A percentile compares a stretch with the other conserved stretches of the same genome.
Evolutionary conservation across 768 basidiomycete species (phyloP).

Genomic region (Termitomyces bulborhizus): DNA sequence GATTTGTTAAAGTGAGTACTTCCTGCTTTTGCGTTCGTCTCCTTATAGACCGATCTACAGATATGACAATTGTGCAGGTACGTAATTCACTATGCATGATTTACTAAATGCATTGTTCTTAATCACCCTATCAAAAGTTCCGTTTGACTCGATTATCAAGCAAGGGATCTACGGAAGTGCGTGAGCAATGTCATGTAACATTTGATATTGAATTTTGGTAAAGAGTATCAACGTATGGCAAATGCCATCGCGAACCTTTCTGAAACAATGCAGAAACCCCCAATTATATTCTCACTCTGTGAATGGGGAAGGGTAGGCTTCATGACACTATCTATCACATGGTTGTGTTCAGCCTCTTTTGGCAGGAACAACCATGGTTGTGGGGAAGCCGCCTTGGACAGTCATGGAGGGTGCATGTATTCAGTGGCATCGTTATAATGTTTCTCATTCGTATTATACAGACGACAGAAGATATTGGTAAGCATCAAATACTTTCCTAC

Average conservation of each 20-base stretch:
- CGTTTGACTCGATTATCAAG: slow-evolving; percentile 51
- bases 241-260: slow-evolving; percentile 50
- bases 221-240: slow-evolving; percentile 51
- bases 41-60: slow-evolving; percentile 13
- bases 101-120: not conserved
- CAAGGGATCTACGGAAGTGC: slow-evolving; percentile 50
- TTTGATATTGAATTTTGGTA: not conserved
- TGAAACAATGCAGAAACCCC: slow-evolving; percentile 35
- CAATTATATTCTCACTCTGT: slow-evolving; percentile 56
- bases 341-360: not conserved
- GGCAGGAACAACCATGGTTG: slow-evolving; percentile 52
- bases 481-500: not conserved
- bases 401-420: slow-evolving; percentile 51
- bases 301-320: slow-evolving; percentile 59
- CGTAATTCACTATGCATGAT: not conserved
- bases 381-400: slow-evolving; percentile 45
- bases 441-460: slow-evolving; percentile 15
- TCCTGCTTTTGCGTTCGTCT: not conserved
- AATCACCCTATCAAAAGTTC: slow-evolving; percentile 28
- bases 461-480: slow-evolving; percentile 48
- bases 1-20: slow-evolving; percentile 54
- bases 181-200: slow-evolving; percentile 12
- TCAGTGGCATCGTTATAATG: not conserved
- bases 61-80: slow-evolving; percentile 55
- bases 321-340: too few relatives aligned